A percentile compares a stretch with the other conserved stretches of the same genome.
phyloP scores from a whole-genome alignment of 2,329 filamentous ascomycete species.

The Ophiostoma himal-ulmi region DNA sequence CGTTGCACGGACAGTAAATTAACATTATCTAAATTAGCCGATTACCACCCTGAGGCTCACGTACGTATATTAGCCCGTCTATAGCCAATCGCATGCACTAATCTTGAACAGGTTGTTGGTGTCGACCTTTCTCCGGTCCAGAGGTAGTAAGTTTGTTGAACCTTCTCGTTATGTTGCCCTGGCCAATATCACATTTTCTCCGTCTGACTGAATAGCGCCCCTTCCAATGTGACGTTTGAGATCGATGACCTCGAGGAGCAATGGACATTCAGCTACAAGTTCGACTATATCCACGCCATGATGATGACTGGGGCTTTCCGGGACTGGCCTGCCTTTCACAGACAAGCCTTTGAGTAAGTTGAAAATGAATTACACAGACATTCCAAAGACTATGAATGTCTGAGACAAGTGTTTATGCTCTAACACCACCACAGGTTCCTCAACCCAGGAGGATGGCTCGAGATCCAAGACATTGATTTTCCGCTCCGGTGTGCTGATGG shows the following conservation, averaged over 20 bases:
- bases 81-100: not conserved
- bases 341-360: constrained; percentile 28
- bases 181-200: too few species aligned
- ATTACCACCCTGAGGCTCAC: constrained; percentile 29
- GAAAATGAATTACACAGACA: not conserved
- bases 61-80: constrained; percentile 8
- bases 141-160: constrained; percentile 25
- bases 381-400: not conserved
- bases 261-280: constrained; percentile 30
- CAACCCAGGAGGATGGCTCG: constrained; percentile 28
- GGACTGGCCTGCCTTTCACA: constrained; percentile 29
- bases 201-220: constrained; percentile 21
- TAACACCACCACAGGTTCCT: constrained; percentile 25
- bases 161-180: not conserved
- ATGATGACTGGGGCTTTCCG: constrained; percentile 32
- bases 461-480: constrained; percentile 32
- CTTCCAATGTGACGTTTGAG: constrained; percentile 29
- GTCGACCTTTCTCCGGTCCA: constrained; percentile 30
- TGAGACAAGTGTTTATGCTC: not conserved
- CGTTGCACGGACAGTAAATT: not conserved
- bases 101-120: constrained; percentile 24
- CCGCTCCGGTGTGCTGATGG: constrained; percentile 32
- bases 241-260: constrained; percentile 31
- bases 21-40: constrained; percentile 24
- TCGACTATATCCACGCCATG: constrained; percentile 30